Evolutionary conservation across 2,329 filamentous ascomycete species (phyloP).

Genomic region (Fusarium pininemorale): DNA sequence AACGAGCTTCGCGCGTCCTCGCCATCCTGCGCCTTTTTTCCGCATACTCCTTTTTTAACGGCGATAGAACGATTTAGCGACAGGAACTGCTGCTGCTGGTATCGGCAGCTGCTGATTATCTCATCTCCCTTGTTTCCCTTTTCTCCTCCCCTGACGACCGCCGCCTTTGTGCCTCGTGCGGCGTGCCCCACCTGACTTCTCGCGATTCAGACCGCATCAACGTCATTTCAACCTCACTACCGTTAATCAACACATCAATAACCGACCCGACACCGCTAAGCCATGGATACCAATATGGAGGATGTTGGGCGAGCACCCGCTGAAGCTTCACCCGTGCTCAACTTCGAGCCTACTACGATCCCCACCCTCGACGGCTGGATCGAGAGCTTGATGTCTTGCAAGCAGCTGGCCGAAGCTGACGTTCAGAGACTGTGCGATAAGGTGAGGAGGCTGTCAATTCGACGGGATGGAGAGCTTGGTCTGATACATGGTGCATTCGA

Average conservation of each 20-base stretch:
- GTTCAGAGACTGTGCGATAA: slow-evolving; percentile 98
- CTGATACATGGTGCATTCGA: neutral
- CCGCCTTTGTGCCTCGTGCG: slow-evolving; percentile 38
- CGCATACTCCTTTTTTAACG: neutral
- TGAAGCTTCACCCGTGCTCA: slow-evolving; percentile 73
- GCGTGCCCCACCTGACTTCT: slow-evolving; percentile 43
- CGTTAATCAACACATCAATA: slow-evolving; percentile 23
- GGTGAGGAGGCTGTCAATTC: slow-evolving; percentile 60
- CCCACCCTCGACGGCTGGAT: slow-evolving; percentile 98
- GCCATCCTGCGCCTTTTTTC: neutral
- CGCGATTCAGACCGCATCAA: slow-evolving; percentile 43
- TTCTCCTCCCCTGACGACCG: slow-evolving; percentile 37
- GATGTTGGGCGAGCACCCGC: slow-evolving; percentile 89
- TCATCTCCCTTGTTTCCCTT: slow-evolving; percentile 19
- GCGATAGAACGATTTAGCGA: slow-evolving; percentile 31
- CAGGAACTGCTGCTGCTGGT: slow-evolving; percentile 31
- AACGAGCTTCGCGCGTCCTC: slow-evolving; percentile 17
- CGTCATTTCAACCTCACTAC: slow-evolving; percentile 39
- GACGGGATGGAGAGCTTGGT: neutral
- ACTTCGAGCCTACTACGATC: slow-evolving; percentile 85
- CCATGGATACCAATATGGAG: slow-evolving; percentile 99
- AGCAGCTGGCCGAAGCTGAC: slow-evolving; percentile 93
- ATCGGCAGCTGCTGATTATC: slow-evolving; percentile 33
- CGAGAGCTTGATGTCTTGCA: slow-evolving; percentile 97
- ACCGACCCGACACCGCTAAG: slow-evolving; percentile 8